phyloP scores from a whole-genome alignment of 805 yeast species.

The Lachancea lanzarotensis region DNA sequence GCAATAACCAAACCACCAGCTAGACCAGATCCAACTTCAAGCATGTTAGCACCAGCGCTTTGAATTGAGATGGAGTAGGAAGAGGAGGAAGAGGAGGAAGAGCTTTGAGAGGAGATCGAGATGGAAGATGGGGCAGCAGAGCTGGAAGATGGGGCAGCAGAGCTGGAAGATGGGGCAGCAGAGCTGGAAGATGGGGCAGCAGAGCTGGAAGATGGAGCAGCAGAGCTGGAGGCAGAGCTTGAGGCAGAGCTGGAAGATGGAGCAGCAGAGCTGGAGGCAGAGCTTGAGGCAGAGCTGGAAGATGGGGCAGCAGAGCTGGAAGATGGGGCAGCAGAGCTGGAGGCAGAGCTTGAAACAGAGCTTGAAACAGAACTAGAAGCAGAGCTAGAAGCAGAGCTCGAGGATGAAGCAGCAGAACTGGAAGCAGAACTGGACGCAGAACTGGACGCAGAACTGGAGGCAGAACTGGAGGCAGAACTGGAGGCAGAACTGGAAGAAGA shows the following conservation, averaged over 20 bases:
- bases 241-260: conserved; percentile 15
- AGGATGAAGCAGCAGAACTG: conserved; percentile 25
- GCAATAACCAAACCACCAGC: conserved; percentile 20
- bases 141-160: conserved; percentile 28
- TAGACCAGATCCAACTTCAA: conserved; percentile 23
- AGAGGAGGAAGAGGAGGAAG: conserved; percentile 38
- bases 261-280: conserved; percentile 14
- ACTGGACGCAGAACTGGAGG: conserved; percentile 24
- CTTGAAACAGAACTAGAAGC: conserved; percentile 22
- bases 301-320: conserved; percentile 16
- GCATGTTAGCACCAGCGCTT: conserved; percentile 44
- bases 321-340: conserved; percentile 16
- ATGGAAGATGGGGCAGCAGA: conserved; percentile 19
- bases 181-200: conserved; percentile 23
- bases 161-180: conserved; percentile 10
- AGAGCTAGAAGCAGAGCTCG: conserved; percentile 21
- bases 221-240: conserved; percentile 15
- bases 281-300: conserved; percentile 18
- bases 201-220: conserved; percentile 25
- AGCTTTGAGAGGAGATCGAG: conserved; percentile 18
- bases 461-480: conserved; percentile 30
- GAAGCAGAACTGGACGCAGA: conserved; percentile 32
- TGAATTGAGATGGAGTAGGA: conserved; percentile 34
- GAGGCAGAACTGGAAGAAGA: conserved; percentile 25
- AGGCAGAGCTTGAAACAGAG: conserved; percentile 21